Evolutionary conservation across 2,329 filamentous ascomycete genomes (phyloP).

Genomic region (Sordariomycetes sp.): DNA sequence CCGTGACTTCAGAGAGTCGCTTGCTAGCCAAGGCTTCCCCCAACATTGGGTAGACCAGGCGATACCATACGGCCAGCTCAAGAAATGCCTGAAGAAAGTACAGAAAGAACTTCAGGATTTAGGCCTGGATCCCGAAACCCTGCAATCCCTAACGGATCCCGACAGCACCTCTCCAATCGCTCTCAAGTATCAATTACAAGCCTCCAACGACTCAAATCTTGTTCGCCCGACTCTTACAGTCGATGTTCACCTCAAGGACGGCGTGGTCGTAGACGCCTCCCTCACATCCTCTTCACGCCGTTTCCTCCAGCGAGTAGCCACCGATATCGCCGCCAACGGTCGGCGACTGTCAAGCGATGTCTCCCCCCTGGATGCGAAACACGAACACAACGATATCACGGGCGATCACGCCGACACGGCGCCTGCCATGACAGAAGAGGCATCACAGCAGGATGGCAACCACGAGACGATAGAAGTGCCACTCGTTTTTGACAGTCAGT

Average conservation of each 20-base stretch:
- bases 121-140: conserved; percentile 62
- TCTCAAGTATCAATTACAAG: conserved; percentile 48
- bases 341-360: conserved; percentile 4
- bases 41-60: conserved; percentile 63
- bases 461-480: conserved; percentile 57
- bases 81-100: conserved; percentile 82
- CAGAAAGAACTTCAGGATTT: conserved; percentile 60
- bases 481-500: conserved; percentile 67
- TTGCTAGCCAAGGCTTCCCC: conserved; percentile 64
- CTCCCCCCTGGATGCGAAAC: too few species aligned
- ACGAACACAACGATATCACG: not conserved
- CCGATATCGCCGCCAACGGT: conserved; percentile 21
- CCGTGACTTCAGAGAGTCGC: conserved; percentile 62
- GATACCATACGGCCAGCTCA: conserved; percentile 76
- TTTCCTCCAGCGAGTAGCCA: conserved; percentile 53
- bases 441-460: conserved; percentile 1
- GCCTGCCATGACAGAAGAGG: not conserved
- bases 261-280: conserved; percentile 58
- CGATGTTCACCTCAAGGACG: conserved; percentile 56
- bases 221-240: conserved; percentile 64
- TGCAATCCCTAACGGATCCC: conserved; percentile 53
- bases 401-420: not conserved
- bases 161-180: conserved; percentile 34
- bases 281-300: conserved; percentile 55
- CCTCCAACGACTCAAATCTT: conserved; percentile 26